A percentile compares a stretch with the other conserved stretches of the same genome.
These are phyloP conservation scores for Hyaloscypha variabilis DNA, from an alignment of 495 filamentous ascomycete genomes.

Conservation along the genomic window DNA sequence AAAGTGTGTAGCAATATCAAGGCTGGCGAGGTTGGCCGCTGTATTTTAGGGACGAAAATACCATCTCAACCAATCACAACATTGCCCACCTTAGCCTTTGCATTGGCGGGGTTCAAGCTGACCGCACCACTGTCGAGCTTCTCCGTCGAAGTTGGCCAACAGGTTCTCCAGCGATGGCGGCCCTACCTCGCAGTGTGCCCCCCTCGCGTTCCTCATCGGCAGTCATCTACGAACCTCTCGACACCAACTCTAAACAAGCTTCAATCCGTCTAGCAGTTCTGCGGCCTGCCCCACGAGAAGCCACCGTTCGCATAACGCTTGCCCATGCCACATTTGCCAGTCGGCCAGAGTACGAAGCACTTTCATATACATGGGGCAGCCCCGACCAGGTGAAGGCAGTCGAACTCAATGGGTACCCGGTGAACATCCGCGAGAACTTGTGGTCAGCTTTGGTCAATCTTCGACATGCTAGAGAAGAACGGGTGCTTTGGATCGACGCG, in stretches of 20 bases:
- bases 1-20: background rate
- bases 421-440: slow-evolving; percentile 14
- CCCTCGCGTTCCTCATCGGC: too few relatives aligned
- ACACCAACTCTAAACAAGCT: background rate
- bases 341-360: slow-evolving; percentile 14
- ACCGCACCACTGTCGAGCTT: slow-evolving; percentile 6
- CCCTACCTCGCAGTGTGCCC: too few relatives aligned
- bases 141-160: too few relatives aligned
- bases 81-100: background rate
- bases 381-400: slow-evolving; percentile 19
- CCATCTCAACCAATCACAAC: background rate
- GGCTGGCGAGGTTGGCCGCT: background rate
- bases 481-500: background rate
- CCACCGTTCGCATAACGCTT: slow-evolving; percentile 9
- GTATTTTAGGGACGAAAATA: background rate
- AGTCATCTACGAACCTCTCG: slow-evolving; percentile 15
- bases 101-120: background rate
- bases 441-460: slow-evolving; percentile 19
- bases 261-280: slow-evolving; percentile 21
- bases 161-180: too few relatives aligned
- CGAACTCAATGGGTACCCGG: slow-evolving; percentile 7
- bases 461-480: slow-evolving; percentile 8
- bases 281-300: slow-evolving; percentile 5
- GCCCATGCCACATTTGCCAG: slow-evolving; percentile 19
- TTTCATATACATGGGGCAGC: slow-evolving; percentile 4